These are phyloP conservation scores for Solanum clarkiae DNA, from an alignment of 257 asterid genomes.

Conservation along the genomic window DNA sequence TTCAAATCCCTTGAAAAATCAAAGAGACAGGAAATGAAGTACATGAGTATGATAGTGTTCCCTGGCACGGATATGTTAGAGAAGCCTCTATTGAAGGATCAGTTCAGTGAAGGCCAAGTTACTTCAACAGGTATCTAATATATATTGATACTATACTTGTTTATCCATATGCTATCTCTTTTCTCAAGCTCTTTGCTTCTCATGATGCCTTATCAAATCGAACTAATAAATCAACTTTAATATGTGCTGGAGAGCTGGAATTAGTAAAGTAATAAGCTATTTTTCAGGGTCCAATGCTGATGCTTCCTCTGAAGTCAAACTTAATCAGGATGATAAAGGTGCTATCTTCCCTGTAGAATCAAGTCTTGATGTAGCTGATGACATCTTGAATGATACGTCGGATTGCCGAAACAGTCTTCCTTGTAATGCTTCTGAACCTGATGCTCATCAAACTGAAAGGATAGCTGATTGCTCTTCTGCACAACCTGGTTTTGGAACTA, in stretches of 20 bases:
- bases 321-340: not conserved
- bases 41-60: slow-evolving; percentile 66
- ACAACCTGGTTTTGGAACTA: not conserved
- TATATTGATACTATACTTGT: not conserved
- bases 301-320: not conserved
- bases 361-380: not conserved
- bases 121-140: slow-evolving; percentile 35
- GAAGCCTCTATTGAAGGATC: slow-evolving; percentile 36
- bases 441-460: not conserved
- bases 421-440: not conserved
- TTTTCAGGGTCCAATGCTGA: not conserved
- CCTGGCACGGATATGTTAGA: slow-evolving; percentile 74
- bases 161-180: not conserved
- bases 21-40: slow-evolving; percentile 49
- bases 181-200: not conserved
- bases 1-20: slow-evolving; percentile 63
- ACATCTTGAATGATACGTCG: not conserved
- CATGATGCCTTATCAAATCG: not conserved
- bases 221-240: not conserved
- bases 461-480: not conserved
- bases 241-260: not conserved
- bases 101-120: not conserved
- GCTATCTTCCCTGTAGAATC: not conserved
- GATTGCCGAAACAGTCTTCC: not conserved
- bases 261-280: not conserved